Evolutionary conservation across 352 stramenopile species (phyloP).

Genomic region (Globisporangium alternatum): DNA sequence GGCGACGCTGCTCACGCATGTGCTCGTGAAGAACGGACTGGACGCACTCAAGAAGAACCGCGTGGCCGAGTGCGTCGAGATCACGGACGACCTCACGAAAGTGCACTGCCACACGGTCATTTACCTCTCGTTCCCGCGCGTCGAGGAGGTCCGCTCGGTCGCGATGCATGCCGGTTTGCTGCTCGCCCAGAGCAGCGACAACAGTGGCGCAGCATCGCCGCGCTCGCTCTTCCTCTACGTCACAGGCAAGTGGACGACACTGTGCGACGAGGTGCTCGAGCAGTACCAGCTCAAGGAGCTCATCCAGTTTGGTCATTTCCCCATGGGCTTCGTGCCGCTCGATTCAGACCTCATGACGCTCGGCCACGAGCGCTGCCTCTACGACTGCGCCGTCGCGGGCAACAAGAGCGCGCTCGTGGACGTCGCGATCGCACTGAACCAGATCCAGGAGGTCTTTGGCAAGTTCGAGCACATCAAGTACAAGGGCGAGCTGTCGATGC

Average conservation of each 20-base stretch:
- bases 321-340: conserved; percentile 59
- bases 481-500: conserved; percentile 71
- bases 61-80: conserved; percentile 55
- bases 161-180: conserved; percentile 41
- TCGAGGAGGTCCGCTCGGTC: conserved; percentile 45
- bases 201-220: not conserved
- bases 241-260: conserved; percentile 46
- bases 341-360: conserved; percentile 62
- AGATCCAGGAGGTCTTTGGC: conserved; percentile 57
- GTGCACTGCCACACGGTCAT: conserved; percentile 32
- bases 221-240: conserved; percentile 35
- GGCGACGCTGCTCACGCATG: conserved; percentile 54
- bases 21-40: conserved; percentile 44
- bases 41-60: conserved; percentile 30
- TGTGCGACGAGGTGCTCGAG: conserved; percentile 45
- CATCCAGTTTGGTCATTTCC: conserved; percentile 38
- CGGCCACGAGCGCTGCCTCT: conserved; percentile 46
- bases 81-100: conserved; percentile 40
- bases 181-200: conserved; percentile 20
- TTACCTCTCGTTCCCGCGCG: conserved; percentile 42
- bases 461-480: conserved; percentile 71
- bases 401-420: conserved; percentile 51
- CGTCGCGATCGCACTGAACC: conserved; percentile 40
- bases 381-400: conserved; percentile 44
- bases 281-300: conserved; percentile 28